These are phyloP conservation scores for Dothiorella sarmentorum DNA, from an alignment of 2,329 filamentous ascomycete genomes.

Conservation along the genomic window DNA sequence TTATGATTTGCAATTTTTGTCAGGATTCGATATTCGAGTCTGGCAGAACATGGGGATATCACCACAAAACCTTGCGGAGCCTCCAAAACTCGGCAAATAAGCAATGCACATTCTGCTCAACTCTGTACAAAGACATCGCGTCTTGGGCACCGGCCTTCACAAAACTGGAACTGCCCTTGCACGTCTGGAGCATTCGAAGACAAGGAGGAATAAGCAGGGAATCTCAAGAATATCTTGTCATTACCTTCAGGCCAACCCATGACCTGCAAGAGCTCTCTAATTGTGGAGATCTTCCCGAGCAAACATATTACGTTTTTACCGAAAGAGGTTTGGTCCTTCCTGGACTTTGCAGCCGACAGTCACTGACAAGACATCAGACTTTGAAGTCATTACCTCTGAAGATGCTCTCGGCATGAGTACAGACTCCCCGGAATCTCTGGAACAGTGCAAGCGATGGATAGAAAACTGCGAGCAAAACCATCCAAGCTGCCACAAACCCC, in stretches of 20 bases:
- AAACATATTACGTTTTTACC: conserved; percentile 24
- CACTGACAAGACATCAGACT: neutral
- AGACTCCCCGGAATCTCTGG: neutral
- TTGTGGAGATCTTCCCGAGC: conserved; percentile 17
- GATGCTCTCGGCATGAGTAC: conserved; percentile 20
- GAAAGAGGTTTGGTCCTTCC: conserved; percentile 19
- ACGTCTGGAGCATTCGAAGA: conserved; percentile 25
- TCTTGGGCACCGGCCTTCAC: conserved; percentile 18
- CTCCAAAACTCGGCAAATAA: neutral
- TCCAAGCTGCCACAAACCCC: conserved; percentile 22
- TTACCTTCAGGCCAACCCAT: conserved; percentile 24
- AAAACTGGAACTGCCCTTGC: conserved; percentile 18
- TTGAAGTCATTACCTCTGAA: conserved; percentile 15
- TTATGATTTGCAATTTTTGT: conserved; percentile 13
- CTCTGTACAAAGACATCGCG: conserved; percentile 20
- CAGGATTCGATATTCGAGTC: neutral
- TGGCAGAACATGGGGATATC: neutral
- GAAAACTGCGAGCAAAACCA: conserved; percentile 23
- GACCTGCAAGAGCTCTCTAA: neutral
- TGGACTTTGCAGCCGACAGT: neutral
- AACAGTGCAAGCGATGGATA: conserved; percentile 23
- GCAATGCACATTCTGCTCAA: conserved; percentile 23
- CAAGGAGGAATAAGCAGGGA: conserved; percentile 22
- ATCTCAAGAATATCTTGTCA: conserved; percentile 21
- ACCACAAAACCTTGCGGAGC: neutral